phyloP scores from a whole-genome alignment of 2,329 filamentous ascomycete genomes.

The Ophiostoma angusticollis region DNA sequence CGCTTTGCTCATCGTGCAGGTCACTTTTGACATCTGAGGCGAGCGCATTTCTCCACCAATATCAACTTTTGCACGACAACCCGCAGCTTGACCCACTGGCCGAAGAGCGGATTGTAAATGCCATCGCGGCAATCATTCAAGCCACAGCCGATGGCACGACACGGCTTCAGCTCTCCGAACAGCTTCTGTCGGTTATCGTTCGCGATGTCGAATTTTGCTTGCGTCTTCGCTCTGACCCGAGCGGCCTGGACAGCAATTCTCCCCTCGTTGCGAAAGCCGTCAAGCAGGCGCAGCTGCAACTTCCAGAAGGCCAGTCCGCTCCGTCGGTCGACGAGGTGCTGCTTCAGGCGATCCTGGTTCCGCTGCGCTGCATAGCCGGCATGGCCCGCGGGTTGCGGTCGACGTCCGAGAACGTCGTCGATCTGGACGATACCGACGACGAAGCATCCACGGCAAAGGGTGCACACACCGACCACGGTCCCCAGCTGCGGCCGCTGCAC shows the following conservation, averaged over 20 bases:
- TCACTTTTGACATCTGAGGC: constrained; percentile 54
- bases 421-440: constrained; percentile 38
- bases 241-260: constrained; percentile 4
- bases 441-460: not conserved
- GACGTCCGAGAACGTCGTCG: constrained; percentile 50
- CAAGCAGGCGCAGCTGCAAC: constrained; percentile 13
- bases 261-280: constrained; percentile 15
- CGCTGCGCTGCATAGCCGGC: constrained; percentile 54
- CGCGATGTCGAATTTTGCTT: constrained; percentile 41
- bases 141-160: constrained; percentile 47
- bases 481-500: constrained; percentile 26
- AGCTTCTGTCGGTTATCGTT: constrained; percentile 49
- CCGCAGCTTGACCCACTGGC: constrained; percentile 53
- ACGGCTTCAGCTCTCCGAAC: constrained; percentile 40
- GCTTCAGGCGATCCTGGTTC: constrained; percentile 37
- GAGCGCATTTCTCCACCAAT: constrained; percentile 57
- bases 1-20: constrained; percentile 64
- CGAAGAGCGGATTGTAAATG: constrained; percentile 61
- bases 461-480: constrained; percentile 9
- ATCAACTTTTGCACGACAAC: constrained; percentile 47
- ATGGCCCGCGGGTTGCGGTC: constrained; percentile 63
- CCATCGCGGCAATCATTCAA: constrained; percentile 64
- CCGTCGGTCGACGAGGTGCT: constrained; percentile 29
- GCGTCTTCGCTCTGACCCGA: constrained; percentile 21
- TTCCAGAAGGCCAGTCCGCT: constrained; percentile 2